Evolutionary conservation across 345 rosid genomes (phyloP).

Genomic region (Sisymbrium altissimum): DNA sequence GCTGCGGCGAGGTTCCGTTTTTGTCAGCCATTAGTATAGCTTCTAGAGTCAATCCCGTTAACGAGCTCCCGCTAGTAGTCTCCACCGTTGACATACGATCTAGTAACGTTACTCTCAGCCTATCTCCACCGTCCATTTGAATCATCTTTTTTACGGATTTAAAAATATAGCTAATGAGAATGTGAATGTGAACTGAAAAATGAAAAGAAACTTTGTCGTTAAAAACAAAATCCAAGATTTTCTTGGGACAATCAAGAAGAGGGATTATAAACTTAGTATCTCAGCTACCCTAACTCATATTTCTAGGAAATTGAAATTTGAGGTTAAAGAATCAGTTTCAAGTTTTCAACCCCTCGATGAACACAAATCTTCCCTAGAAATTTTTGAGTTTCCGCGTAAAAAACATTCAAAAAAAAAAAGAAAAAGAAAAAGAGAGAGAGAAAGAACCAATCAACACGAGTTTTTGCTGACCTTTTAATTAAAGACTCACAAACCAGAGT

Average conservation of each 20-base stretch:
- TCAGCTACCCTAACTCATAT: slow-evolving; percentile 18
- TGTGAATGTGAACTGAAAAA: not conserved
- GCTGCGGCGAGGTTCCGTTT: slow-evolving; percentile 28
- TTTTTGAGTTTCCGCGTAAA: too few species aligned
- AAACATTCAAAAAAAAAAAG: too few species aligned
- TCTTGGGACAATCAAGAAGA: not conserved
- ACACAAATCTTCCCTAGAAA: too few species aligned
- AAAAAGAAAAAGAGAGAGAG: not conserved
- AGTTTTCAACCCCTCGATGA: too few species aligned
- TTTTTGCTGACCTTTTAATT: not conserved
- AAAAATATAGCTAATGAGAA: not conserved
- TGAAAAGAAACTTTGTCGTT: not conserved
- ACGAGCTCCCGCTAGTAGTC: slow-evolving; percentile 25
- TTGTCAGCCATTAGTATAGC: slow-evolving; percentile 34
- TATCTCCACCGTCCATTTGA: slow-evolving; percentile 34
- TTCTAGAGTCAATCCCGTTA: slow-evolving; percentile 34
- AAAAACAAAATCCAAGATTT: slow-evolving; percentile 3
- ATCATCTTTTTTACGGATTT: slow-evolving; percentile 14
- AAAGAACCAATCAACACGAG: not conserved
- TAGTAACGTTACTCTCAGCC: slow-evolving; percentile 27
- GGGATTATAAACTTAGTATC: not conserved
- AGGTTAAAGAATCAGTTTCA: too few species aligned
- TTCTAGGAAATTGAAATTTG: not conserved
- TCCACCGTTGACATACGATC: slow-evolving; percentile 51
- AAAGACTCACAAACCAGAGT: not conserved